Percentiles rank a stretch among this genome's conserved stretches.
Conservation (phyloP, 768 basidiomycete species). For the Punctularia strigosozonata region DNA sequence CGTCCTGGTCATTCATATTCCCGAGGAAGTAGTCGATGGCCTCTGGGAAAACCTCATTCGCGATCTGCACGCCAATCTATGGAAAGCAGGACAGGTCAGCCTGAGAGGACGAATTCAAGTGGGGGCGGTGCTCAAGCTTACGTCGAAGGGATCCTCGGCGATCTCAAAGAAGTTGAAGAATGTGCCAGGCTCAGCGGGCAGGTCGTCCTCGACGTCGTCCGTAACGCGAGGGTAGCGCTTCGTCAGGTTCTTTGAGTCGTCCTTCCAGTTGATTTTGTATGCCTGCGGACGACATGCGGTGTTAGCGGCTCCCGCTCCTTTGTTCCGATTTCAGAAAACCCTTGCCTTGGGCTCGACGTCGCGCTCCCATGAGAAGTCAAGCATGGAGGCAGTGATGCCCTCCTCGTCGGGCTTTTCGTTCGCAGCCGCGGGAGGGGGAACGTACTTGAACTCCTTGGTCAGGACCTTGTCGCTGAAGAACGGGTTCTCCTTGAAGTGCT, state of each 20-base stretch:
- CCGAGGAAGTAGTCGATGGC: slow-evolving; percentile 79
- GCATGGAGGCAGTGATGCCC: slow-evolving; percentile 67
- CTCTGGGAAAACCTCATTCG: slow-evolving; percentile 69
- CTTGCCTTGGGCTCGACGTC: slow-evolving; percentile 59
- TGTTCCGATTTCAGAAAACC: not conserved
- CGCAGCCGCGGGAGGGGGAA: slow-evolving; percentile 38
- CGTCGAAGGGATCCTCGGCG: slow-evolving; percentile 53
- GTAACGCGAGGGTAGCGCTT: slow-evolving; percentile 62
- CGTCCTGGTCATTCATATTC: slow-evolving; percentile 45
- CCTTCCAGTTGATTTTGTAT: slow-evolving; percentile 72
- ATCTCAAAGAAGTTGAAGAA: slow-evolving; percentile 86
- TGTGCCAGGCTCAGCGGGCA: slow-evolving; percentile 57
- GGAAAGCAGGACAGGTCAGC: slow-evolving; percentile 1
- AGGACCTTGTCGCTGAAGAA: slow-evolving; percentile 67
- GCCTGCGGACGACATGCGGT: slow-evolving; percentile 26
- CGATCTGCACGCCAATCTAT: slow-evolving; percentile 63
- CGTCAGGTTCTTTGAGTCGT: slow-evolving; percentile 61
- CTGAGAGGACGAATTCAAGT: slow-evolving; percentile 1
- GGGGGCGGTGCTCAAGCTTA: slow-evolving; percentile 22
- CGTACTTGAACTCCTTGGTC: slow-evolving; percentile 75
- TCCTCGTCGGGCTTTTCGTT: slow-evolving; percentile 54
- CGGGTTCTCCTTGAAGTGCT: slow-evolving; percentile 84
- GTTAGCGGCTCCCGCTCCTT: not conserved
- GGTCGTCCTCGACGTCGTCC: slow-evolving; percentile 51
- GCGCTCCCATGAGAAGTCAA: slow-evolving; percentile 72